phyloP scores from a whole-genome alignment of 805 yeast genomes.

The Wickerhamomyces pijperi region DNA sequence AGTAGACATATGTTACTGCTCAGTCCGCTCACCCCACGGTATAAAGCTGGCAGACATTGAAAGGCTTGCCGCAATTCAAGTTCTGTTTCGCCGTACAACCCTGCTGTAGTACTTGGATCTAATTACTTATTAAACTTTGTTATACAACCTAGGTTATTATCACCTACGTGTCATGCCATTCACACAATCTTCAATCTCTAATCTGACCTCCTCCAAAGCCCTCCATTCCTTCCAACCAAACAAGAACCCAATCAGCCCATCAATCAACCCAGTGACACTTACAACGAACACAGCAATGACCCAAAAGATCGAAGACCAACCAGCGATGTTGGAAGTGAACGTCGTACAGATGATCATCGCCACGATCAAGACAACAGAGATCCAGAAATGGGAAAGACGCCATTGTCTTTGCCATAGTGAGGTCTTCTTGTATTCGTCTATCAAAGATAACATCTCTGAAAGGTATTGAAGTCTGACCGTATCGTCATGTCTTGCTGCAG shows the following conservation, averaged over 20 bases:
- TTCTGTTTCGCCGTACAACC: too few species aligned
- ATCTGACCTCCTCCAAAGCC: conserved; percentile 62
- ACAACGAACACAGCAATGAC: conserved; percentile 43
- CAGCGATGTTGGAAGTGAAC: conserved; percentile 42
- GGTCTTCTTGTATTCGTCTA: conserved; percentile 39
- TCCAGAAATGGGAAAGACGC: conserved; percentile 54
- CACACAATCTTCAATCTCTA: conserved; percentile 41
- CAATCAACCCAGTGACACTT: conserved; percentile 54
- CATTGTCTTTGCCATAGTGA: conserved; percentile 49
- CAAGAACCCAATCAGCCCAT: conserved; percentile 68
- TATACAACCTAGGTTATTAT: too few species aligned
- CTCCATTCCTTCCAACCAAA: conserved; percentile 77
- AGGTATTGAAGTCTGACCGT: conserved; percentile 20
- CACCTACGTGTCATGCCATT: not conserved
- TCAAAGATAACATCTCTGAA: conserved; percentile 35
- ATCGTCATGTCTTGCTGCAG: not conserved
- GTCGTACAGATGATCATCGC: conserved; percentile 44
- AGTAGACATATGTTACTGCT: too few species aligned
- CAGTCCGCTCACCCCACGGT: too few species aligned
- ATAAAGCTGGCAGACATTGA: too few species aligned
- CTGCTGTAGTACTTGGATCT: too few species aligned
- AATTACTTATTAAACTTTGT: too few species aligned
- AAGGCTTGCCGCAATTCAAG: too few species aligned
- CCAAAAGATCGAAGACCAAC: conserved; percentile 62
- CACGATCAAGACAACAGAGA: conserved; percentile 40